Evolutionary conservation across 1,284 basidiomycete genomes (phyloP), one percentile per base, ranked within the genome.

Genomic region (Sporisorium graminicola): DNA sequence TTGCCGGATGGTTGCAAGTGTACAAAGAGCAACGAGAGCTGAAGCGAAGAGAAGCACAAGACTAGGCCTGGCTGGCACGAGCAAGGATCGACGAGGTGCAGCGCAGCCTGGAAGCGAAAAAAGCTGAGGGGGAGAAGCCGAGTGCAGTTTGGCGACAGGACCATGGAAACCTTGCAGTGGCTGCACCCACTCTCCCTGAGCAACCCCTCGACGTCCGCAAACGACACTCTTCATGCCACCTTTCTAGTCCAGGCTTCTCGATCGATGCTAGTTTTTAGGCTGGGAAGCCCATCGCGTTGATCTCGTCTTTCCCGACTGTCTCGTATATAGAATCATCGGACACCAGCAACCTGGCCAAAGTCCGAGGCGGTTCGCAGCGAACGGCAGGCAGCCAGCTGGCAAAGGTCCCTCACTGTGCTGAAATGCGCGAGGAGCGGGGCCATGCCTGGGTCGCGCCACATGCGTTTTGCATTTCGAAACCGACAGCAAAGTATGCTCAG

Each of bases 381-480:
- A 51, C 20, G 50, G 4, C 50, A 51, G 27, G 12, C 37, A n/a
- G 18, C 40, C 16, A 13, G 35, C 35, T 20, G n/a, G 12, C 33
- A 35, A 35, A 20, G 31, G 31, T 22, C 31, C 18, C 9, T 13
- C 27, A 27, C 27, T n/a, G 27, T 5, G 16, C 14, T 5, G 37
- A 40, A 40, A 4, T 40, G 37, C 2, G 37, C 14, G n/a, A 43
- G n/a, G 29, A 16, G 14, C 24, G 50, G 40, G 14, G 22, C 37
- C 40, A 47, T 43, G 47, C 65, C 52, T 22, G 3, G 33, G 22
- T 37, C 33, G 31, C 43, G 53, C 43, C 47, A 52, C 35, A 58
- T 65, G 69, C 69, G 35, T 24, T 14, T 51, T 65, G 63, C 69
- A 71, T 65, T 65, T 62, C 46, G 51, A 65, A 43, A 60, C 58